A percentile compares a stretch with the other conserved stretches of the same genome.
These are phyloP conservation scores for Aureobasidium leucospermi DNA, from an alignment of 2,329 filamentous ascomycete species.

Conservation along the genomic window DNA sequence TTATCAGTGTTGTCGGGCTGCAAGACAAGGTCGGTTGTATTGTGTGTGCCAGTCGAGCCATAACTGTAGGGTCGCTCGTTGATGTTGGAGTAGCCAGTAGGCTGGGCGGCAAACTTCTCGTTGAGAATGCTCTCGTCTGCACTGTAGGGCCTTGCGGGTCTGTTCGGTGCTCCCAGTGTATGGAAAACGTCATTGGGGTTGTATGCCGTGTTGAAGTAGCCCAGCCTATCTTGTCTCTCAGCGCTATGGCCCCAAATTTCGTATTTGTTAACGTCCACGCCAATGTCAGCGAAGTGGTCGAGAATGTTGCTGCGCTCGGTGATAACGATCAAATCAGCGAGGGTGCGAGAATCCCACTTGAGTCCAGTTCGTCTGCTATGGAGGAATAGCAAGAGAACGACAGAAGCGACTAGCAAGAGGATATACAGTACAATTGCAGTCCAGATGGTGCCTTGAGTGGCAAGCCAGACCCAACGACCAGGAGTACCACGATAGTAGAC, in stretches of 20 bases:
- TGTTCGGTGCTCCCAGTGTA: constrained; percentile 61
- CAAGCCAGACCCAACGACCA: constrained; percentile 68
- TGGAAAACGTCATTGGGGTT: constrained; percentile 65
- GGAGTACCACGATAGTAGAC: constrained; percentile 49
- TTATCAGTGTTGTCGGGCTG: constrained; percentile 38
- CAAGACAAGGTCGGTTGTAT: constrained; percentile 47
- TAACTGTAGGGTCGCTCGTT: constrained; percentile 19
- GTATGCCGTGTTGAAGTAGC: constrained; percentile 73
- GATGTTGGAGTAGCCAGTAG: constrained; percentile 21
- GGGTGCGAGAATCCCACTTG: constrained; percentile 74
- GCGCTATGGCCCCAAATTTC: constrained; percentile 50
- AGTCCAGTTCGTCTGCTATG: constrained; percentile 61
- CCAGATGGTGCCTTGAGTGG: constrained; percentile 73
- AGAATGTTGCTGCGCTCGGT: constrained; percentile 74
- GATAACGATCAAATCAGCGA: constrained; percentile 74
- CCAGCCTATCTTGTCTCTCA: constrained; percentile 63
- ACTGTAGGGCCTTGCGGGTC: constrained; percentile 44
- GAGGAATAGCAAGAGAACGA: constrained; percentile 59
- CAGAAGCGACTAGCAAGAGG: constrained; percentile 52
- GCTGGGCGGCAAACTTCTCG: constrained; percentile 32
- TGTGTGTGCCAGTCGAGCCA: constrained; percentile 16
- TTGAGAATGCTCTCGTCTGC: constrained; percentile 40
- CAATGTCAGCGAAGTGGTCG: constrained; percentile 61
- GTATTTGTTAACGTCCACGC: constrained; percentile 48
- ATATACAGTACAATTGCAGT: constrained; percentile 67